Evolutionary conservation across 768 basidiomycete species (phyloP).

Genomic region (Gymnopilus junonius): DNA sequence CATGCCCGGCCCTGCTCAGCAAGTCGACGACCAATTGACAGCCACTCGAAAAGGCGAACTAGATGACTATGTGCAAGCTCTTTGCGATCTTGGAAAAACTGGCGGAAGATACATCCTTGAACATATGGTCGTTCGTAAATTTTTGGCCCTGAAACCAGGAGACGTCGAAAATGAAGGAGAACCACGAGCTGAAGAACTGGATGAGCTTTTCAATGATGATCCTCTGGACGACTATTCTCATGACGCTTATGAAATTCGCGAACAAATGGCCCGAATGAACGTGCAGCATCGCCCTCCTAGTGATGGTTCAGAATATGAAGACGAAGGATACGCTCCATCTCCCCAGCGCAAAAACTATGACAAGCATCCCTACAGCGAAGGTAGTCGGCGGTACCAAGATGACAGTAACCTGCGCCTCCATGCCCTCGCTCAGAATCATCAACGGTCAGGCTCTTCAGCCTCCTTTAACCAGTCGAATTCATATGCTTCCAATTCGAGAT

Average conservation of each 20-base stretch:
- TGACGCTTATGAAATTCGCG: slow-evolving; percentile 46
- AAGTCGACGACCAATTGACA: slow-evolving; percentile 85
- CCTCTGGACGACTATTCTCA: slow-evolving; percentile 40
- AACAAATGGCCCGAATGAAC: slow-evolving; percentile 55
- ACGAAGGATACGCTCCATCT: slow-evolving; percentile 55
- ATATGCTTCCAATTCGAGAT: slow-evolving; percentile 47
- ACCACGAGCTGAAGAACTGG: slow-evolving; percentile 61
- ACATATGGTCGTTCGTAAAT: slow-evolving; percentile 77
- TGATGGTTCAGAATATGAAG: slow-evolving; percentile 71
- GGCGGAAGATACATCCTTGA: slow-evolving; percentile 83
- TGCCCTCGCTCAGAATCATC: slow-evolving; percentile 51
- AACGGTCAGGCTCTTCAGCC: slow-evolving; percentile 52
- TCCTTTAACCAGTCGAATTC: slow-evolving; percentile 47
- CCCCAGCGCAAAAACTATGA: slow-evolving; percentile 43
- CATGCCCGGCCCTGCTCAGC: slow-evolving; percentile 93
- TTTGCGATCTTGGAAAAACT: slow-evolving; percentile 70
- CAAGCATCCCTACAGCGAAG: slow-evolving; percentile 43
- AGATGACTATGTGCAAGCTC: slow-evolving; percentile 83
- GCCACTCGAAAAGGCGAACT: slow-evolving; percentile 81
- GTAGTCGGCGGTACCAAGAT: slow-evolving; percentile 41
- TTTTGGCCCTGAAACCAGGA: slow-evolving; percentile 85
- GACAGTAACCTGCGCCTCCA: slow-evolving; percentile 47
- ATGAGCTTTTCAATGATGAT: slow-evolving; percentile 48
- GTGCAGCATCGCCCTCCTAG: slow-evolving; percentile 51
- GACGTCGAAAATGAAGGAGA: slow-evolving; percentile 76